phyloP scores from a whole-genome alignment of 495 filamentous ascomycete genomes.

The Neurospora africana region DNA sequence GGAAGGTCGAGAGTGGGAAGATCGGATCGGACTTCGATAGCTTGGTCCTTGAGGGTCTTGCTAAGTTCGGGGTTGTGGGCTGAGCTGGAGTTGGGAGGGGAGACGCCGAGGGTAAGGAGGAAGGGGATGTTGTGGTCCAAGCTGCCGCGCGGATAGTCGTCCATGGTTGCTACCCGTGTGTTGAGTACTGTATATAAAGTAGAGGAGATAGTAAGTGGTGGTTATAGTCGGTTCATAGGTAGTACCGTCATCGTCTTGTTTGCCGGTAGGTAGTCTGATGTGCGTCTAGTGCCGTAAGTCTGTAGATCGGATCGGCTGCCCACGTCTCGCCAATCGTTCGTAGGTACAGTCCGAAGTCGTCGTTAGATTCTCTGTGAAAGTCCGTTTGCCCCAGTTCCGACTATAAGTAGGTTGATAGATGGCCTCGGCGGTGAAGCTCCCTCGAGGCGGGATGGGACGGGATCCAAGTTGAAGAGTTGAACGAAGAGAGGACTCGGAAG shows the following conservation, averaged over 20 bases:
- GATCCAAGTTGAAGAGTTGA: not conserved
- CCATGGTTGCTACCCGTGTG: constrained; percentile 42
- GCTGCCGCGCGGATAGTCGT: constrained; percentile 75
- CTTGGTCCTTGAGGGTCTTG: constrained; percentile 47
- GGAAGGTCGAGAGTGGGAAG: constrained; percentile 53
- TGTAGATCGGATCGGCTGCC: not conserved
- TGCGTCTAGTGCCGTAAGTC: not conserved
- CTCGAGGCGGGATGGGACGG: not conserved
- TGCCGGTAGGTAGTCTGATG: not conserved
- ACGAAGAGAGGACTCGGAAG: not conserved
- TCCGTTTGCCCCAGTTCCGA: not conserved
- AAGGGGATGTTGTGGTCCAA: constrained; percentile 74
- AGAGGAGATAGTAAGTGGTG: not conserved
- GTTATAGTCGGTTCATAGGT: not conserved
- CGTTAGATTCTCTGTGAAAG: not conserved
- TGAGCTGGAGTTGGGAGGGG: constrained; percentile 16
- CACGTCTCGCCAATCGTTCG: not conserved
- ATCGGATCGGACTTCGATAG: constrained; percentile 53
- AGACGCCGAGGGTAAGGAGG: constrained; percentile 66
- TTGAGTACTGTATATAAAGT: not conserved
- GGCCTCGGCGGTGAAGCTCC: not conserved
- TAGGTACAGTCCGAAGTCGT: not conserved
- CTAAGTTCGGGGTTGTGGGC: constrained; percentile 27
- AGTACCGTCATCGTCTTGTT: not conserved
- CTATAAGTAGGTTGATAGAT: not conserved